These are phyloP conservation scores for Nitzschia sp. DNA, from an alignment of 108 stramenopile species.

Conservation along the genomic window DNA sequence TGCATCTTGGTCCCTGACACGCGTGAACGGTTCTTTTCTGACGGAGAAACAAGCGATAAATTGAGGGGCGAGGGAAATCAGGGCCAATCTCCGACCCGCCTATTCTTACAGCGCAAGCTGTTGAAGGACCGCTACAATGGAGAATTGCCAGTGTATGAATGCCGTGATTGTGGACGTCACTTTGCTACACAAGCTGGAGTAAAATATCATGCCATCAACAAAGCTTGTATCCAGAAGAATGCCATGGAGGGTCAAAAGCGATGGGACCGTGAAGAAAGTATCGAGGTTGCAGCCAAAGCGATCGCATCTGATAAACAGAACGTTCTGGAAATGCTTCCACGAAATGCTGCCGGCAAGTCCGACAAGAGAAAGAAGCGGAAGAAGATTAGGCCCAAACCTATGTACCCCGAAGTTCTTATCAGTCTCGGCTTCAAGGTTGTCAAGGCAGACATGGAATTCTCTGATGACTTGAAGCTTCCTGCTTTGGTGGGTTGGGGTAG, in stretches of 20 bases:
- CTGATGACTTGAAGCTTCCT: conserved; percentile 3
- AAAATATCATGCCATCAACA: conserved; percentile 34
- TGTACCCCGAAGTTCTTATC: conserved; percentile 47
- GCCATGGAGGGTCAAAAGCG: conserved; percentile 3
- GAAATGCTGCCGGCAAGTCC: not conserved
- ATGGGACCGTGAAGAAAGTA: not conserved
- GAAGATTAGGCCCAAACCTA: conserved; percentile 2
- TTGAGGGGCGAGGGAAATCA: not conserved
- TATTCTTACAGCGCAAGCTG: conserved; percentile 37
- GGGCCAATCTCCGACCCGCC: not conserved
- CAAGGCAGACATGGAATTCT: conserved; percentile 9
- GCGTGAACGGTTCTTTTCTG: conserved; percentile 5
- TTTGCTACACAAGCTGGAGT: conserved; percentile 31
- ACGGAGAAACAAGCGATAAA: not conserved
- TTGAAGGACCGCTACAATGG: conserved; percentile 48
- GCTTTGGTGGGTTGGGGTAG: not conserved
- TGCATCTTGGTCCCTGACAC: conserved; percentile 56
- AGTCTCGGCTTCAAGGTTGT: conserved; percentile 42
- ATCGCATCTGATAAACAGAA: not conserved
- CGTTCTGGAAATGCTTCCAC: not conserved
- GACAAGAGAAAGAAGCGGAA: conserved; percentile 6
- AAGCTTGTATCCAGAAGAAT: conserved; percentile 22
- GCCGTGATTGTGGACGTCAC: conserved; percentile 49
- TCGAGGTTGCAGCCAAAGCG: not conserved
- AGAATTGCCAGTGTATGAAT: conserved; percentile 25